Percentiles rank a stretch among this genome's conserved stretches.
Evolutionary conservation across 106 monocot genomes (phyloP).

Genomic region (Dendrobium nobile): DNA sequence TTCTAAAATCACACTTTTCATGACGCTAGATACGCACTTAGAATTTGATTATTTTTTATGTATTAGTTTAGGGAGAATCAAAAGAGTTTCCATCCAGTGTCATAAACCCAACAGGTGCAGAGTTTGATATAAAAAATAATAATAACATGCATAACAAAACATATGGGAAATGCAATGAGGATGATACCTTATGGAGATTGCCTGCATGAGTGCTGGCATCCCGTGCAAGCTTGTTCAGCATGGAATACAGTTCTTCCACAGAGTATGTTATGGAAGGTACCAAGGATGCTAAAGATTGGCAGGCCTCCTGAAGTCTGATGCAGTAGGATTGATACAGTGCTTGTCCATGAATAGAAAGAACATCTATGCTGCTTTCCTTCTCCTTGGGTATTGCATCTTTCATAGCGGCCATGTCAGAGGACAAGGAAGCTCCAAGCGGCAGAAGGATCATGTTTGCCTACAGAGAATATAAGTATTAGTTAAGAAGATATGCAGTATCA

Average conservation of each 20-base stretch:
- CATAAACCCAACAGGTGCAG: not conserved
- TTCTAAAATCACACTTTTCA: not conserved
- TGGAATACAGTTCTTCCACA: constrained; percentile 56
- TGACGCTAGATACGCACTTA: not conserved
- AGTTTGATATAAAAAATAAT: not conserved
- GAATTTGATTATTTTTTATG: not conserved
- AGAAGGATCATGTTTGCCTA: constrained; percentile 69
- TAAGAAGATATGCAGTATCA: not conserved
- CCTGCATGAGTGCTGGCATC: constrained; percentile 77
- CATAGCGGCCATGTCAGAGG: constrained; percentile 51
- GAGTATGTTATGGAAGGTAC: constrained; percentile 47
- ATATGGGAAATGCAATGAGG: not conserved
- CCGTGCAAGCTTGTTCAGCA: constrained; percentile 74
- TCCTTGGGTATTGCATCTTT: constrained; percentile 41
- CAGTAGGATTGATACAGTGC: constrained; percentile 70
- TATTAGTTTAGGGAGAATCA: not conserved
- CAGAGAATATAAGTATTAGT: not conserved
- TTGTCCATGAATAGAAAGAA: constrained; percentile 68
- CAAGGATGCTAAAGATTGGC: constrained; percentile 44
- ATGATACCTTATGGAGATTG: constrained; percentile 83
- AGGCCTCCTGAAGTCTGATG: constrained; percentile 57
- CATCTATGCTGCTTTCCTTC: constrained; percentile 35
- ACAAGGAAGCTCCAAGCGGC: constrained; percentile 79
- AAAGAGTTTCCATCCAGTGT: not conserved
- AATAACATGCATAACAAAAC: not conserved